A percentile compares a stretch with the other conserved stretches of the same genome.
Evolutionary conservation across 768 basidiomycete genomes (phyloP).

Genomic region (Phaeotremella fagi): DNA sequence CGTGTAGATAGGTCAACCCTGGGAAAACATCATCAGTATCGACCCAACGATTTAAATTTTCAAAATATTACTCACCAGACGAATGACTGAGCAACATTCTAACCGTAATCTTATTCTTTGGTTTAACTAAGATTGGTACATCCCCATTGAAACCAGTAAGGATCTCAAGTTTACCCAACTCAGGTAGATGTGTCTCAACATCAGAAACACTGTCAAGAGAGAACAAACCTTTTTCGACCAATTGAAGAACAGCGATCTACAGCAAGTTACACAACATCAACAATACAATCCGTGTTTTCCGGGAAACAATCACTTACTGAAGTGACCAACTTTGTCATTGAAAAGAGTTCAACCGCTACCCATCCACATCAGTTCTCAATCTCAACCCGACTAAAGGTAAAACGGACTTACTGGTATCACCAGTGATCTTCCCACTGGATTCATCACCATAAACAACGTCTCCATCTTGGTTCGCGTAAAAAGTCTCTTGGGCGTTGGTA

Average conservation of each 20-base stretch:
- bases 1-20: slow-evolving; percentile 32
- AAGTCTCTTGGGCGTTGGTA: slow-evolving; percentile 31
- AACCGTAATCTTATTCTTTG: slow-evolving; percentile 33
- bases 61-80: slow-evolving; percentile 25
- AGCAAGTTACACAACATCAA: background rate
- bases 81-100: slow-evolving; percentile 43
- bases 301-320: slow-evolving; percentile 19
- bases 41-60: too few relatives aligned
- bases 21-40: background rate
- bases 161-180: slow-evolving; percentile 25
- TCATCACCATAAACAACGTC: slow-evolving; percentile 20
- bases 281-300: background rate
- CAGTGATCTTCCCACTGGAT: slow-evolving; percentile 8
- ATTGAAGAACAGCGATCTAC: slow-evolving; percentile 37
- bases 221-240: slow-evolving; percentile 37
- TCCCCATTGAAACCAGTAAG: slow-evolving; percentile 31
- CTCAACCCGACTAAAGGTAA: background rate
- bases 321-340: slow-evolving; percentile 40
- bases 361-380: background rate
- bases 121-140: slow-evolving; percentile 15
- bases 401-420: slow-evolving; percentile 20
- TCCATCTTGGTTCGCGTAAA: slow-evolving; percentile 31
- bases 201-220: slow-evolving; percentile 28
- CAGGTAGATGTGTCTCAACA: slow-evolving; percentile 27
- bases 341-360: slow-evolving; percentile 34